Conservation (phyloP, 2,329 filamentous ascomycete genomes). For the Fusarium tupiense region DNA sequence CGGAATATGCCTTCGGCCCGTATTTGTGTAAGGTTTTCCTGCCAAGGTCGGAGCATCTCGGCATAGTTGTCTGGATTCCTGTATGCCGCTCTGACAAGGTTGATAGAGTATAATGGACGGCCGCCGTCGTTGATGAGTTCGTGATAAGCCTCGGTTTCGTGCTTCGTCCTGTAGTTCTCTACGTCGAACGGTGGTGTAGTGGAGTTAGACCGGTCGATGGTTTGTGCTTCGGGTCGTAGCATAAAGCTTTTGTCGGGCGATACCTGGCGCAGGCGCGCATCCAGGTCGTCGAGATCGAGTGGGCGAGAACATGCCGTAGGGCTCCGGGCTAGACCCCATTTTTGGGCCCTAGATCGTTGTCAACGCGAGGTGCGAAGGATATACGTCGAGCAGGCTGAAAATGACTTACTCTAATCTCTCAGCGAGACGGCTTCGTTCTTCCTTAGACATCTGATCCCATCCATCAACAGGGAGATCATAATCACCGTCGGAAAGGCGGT, state of each 20-base stretch:
- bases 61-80: slow-evolving; percentile 33
- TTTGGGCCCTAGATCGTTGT: neutral
- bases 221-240: neutral
- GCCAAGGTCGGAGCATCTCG: slow-evolving; percentile 44
- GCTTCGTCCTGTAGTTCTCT: neutral
- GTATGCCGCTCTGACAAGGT: slow-evolving; percentile 39
- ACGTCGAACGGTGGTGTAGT: neutral
- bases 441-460: slow-evolving; percentile 23
- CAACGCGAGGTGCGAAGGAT: neutral
- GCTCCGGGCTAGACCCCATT: neutral
- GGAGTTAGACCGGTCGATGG: neutral
- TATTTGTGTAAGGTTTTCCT: neutral
- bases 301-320: slow-evolving; percentile 1
- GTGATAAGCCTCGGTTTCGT: slow-evolving; percentile 41
- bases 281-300: slow-evolving; percentile 33
- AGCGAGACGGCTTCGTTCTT: slow-evolving; percentile 20
- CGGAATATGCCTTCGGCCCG: slow-evolving; percentile 22
- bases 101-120: slow-evolving; percentile 44
- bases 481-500: slow-evolving; percentile 23
- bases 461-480: slow-evolving; percentile 23
- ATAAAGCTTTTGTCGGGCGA: neutral
- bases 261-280: slow-evolving; percentile 27
- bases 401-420: slow-evolving; percentile 26
- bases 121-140: slow-evolving; percentile 46
- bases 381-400: neutral